Conservation (phyloP, 768 basidiomycete genomes). For the Chlorophyllum brunneum region DNA sequence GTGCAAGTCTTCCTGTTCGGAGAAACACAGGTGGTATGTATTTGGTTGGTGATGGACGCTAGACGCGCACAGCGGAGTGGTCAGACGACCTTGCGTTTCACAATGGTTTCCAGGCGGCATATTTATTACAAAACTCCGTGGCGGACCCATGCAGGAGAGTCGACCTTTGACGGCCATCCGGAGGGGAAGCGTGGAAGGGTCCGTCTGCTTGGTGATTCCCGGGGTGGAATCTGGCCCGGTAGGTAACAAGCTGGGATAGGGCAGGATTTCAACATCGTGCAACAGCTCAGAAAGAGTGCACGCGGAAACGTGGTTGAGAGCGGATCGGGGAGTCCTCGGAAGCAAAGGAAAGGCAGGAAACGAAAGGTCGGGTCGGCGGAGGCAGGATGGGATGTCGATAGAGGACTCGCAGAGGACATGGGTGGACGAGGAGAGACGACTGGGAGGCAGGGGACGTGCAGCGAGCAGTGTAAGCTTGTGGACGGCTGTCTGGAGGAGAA, state of each 20-base stretch:
- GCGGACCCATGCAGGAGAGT: background rate
- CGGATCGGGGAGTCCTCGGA: slow-evolving; percentile 32
- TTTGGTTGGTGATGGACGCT: background rate
- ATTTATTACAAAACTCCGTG: background rate
- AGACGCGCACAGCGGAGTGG: background rate
- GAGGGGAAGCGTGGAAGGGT: background rate
- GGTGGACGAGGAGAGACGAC: background rate
- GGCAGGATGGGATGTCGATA: slow-evolving; percentile 18
- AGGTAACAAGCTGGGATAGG: background rate
- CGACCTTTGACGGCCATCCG: background rate
- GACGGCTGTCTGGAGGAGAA: slow-evolving; percentile 21
- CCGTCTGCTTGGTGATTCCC: background rate
- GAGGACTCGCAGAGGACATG: background rate
- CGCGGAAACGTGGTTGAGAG: slow-evolving; percentile 14
- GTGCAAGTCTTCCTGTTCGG: slow-evolving; percentile 1
- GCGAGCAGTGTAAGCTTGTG: background rate
- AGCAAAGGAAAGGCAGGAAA: slow-evolving; percentile 25
- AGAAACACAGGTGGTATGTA: background rate
- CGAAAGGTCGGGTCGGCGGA: slow-evolving; percentile 21
- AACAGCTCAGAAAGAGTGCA: background rate
- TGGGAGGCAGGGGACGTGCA: background rate
- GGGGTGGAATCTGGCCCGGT: background rate
- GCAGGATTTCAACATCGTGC: slow-evolving; percentile 1
- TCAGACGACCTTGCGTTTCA: background rate
- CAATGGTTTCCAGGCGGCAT: background rate